Conservation (phyloP, 179 eudicot genomes). For the Silene vulgaris region DNA sequence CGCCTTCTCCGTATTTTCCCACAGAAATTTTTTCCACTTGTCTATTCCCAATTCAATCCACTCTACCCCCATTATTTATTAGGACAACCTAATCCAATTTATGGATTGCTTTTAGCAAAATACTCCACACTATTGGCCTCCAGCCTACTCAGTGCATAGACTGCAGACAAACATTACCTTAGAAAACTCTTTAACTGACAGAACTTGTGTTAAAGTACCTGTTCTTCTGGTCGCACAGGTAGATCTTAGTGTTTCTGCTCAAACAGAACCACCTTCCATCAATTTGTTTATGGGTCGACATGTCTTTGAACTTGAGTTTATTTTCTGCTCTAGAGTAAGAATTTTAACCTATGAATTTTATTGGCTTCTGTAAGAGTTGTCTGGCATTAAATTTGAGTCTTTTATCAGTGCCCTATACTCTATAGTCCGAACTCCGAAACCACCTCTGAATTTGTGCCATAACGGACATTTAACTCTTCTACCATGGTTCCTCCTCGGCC, state of each 20-base stretch:
- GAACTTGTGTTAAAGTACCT: not conserved
- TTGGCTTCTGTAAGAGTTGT: not conserved
- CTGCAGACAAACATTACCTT: not conserved
- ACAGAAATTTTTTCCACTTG: not conserved
- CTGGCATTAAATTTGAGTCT: not conserved
- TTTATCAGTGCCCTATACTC: not conserved
- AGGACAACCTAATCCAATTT: not conserved
- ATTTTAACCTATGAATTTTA: too few species aligned
- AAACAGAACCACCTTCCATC: too few species aligned
- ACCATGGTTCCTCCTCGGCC: not conserved
- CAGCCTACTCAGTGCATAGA: not conserved
- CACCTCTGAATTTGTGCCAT: not conserved
- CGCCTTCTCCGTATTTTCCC: not conserved
- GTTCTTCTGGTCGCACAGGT: not conserved
- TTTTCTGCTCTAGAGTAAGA: not conserved
- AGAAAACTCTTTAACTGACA: not conserved
- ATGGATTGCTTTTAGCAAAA: not conserved
- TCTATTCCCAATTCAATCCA: not conserved
- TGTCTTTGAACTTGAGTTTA: too few species aligned
- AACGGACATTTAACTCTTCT: not conserved
- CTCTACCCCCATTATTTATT: not conserved
- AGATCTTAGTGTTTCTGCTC: not conserved
- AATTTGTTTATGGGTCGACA: too few species aligned
- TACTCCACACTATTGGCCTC: not conserved
- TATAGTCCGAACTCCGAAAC: not conserved